Percentiles rank a stretch among this genome's conserved stretches.
Evolutionary conservation across 176 grass and related monocot genomes (phyloP).

Genomic region (Phyllostachys edulis): DNA sequence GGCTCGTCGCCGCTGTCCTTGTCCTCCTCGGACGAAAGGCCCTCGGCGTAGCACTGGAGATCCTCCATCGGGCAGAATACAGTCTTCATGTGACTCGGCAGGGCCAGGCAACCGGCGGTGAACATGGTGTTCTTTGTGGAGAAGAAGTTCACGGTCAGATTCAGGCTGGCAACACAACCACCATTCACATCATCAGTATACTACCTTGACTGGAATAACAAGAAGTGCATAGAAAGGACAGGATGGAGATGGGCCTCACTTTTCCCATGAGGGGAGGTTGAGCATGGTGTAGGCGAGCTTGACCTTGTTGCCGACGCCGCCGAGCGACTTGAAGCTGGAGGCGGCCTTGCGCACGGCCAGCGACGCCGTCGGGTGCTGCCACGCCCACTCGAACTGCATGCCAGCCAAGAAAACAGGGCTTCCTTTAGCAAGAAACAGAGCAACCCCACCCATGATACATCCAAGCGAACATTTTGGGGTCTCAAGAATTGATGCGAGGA

Average conservation of each 20-base stretch:
- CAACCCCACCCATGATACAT: too few species aligned
- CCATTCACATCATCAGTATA: background rate
- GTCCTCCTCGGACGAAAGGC: conserved; percentile 22
- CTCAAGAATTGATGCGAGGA: background rate
- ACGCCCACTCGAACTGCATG: conserved; percentile 96
- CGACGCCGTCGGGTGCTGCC: conserved; percentile 87
- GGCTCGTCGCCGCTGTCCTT: background rate
- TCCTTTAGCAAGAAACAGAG: background rate
- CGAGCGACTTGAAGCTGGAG: conserved; percentile 74
- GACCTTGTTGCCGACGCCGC: conserved; percentile 78
- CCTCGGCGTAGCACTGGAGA: conserved; percentile 48
- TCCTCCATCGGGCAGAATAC: conserved; percentile 64
- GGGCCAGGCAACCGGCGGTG: conserved; percentile 48
- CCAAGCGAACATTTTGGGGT: too few species aligned
- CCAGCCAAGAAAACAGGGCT: background rate
- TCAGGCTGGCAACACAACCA: conserved; percentile 50
- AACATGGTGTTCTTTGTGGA: conserved; percentile 77
- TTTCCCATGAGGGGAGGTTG: conserved; percentile 81
- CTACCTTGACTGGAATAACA: background rate
- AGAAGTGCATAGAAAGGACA: background rate
- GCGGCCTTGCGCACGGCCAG: conserved; percentile 84
- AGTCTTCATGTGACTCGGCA: conserved; percentile 72
- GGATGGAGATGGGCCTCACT: conserved; percentile 35
- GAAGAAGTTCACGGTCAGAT: conserved; percentile 92
- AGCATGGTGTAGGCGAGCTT: conserved; percentile 93